Conservation (phyloP, 2,329 filamentous ascomycete species). For the Westerdykella ornata region DNA sequence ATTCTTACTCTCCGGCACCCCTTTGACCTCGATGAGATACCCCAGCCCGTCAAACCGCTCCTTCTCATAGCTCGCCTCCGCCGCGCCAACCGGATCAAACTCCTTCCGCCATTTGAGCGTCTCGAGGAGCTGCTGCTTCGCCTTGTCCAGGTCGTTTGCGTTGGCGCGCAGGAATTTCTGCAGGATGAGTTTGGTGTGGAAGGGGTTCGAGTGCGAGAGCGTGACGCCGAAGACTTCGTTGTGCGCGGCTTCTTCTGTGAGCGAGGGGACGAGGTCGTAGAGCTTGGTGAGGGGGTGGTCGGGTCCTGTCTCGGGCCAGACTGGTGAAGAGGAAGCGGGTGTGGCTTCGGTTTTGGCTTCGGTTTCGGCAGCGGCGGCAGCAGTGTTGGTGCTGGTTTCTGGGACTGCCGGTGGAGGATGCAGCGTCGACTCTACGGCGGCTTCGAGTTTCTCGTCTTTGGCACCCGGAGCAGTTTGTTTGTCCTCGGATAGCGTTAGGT, state of each 20-base stretch:
- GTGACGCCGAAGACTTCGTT: slow-evolving; percentile 82
- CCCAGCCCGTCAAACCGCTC: slow-evolving; percentile 71
- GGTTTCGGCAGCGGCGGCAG: neutral
- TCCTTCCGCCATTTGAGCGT: slow-evolving; percentile 79
- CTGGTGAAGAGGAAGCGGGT: slow-evolving; percentile 9
- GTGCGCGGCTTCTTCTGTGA: slow-evolving; percentile 55
- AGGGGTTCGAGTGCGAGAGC: slow-evolving; percentile 49
- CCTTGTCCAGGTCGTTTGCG: slow-evolving; percentile 63
- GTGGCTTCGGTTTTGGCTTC: neutral
- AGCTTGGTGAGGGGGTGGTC: slow-evolving; percentile 49
- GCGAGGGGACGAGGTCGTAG: slow-evolving; percentile 51
- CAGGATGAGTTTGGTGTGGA: slow-evolving; percentile 75
- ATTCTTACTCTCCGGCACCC: slow-evolving; percentile 46
- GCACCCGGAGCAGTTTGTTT: no score
- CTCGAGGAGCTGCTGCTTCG: slow-evolving; percentile 68
- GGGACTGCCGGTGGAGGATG: no score
- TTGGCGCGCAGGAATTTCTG: slow-evolving; percentile 95
- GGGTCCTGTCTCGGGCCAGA: slow-evolving; percentile 34
- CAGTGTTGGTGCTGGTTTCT: no score
- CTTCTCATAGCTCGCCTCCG: slow-evolving; percentile 56
- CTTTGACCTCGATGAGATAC: slow-evolving; percentile 67
- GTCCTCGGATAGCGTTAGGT: neutral
- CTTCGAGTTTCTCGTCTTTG: no score
- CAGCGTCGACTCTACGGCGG: no score
- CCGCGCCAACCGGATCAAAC: slow-evolving; percentile 61